Base-by-base conservation (phyloP, 73 alveolate species). In the Tetrahymena malaccensis region DNA sequence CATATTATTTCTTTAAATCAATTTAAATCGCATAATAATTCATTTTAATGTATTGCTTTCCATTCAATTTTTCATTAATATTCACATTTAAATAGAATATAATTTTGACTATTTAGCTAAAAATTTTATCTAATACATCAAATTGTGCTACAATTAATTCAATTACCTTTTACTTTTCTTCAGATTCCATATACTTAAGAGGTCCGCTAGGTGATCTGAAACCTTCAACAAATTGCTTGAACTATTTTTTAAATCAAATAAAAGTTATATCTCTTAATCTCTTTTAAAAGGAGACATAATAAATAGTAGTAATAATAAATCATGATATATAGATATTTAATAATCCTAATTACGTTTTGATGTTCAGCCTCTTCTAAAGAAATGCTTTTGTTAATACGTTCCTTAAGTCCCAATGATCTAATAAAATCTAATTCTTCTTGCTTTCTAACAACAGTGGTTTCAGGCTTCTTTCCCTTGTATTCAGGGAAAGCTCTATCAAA, bases 151-250 rank as follows among this genome's bases (percentile, higher is more conserved):
- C 13, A 19, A 19, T 50, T 50, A 15, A 50, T 50, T 50, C 31
- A 19, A 50, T 50, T 70, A 70, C 89, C 89, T 70, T 70, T 31
- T 70, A 96, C 58, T 93, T 95, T 38, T 97, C 95, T 34, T 96
- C 97, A 35, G 50, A 93, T 35, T 96, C 50, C 96, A 98, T 55
- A 85, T 95, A 96, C 57, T 96, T 98, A 35, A 85, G 84, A 10
- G 98, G 97, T 31, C 98, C 98, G 43, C 85, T 85, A 57, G 98
- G 97, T 55, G 96, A 56, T 22, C 50, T 55, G 85, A 85, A 95
- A 10, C 98, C 97, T 94, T 98, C 99, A 43, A 97, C 97, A 94
- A 96, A 95, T 34, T 94, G 70, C 94, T 89, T 95, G 35, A 43
- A 95, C 96, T 94, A 33, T 89, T 35, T 34, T 84, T n/a, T 37